A percentile compares a stretch with the other conserved stretches of the same genome.
These are phyloP conservation scores for Lophiotrema nucula DNA, from an alignment of 495 filamentous ascomycete species.

Conservation along the genomic window DNA sequence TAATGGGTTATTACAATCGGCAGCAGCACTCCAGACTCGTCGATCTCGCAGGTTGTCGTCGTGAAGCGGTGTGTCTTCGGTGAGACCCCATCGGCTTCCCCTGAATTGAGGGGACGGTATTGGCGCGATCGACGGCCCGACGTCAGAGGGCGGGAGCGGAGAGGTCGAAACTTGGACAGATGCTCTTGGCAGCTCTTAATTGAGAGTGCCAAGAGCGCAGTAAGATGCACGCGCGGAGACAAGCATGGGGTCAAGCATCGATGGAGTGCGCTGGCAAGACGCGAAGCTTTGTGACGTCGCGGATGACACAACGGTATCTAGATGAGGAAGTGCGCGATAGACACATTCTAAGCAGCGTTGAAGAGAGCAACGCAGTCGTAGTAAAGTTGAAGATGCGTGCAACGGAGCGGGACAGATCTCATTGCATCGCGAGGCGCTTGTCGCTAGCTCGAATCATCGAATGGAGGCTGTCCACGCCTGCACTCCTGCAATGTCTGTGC, in stretches of 20 bases:
- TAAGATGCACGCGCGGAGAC: background rate
- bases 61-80: background rate
- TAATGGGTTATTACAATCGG: background rate
- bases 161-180: background rate
- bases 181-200: background rate
- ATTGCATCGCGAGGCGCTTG: background rate
- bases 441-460: background rate
- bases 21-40: background rate
- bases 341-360: background rate
- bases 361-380: background rate
- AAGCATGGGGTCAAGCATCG: no score
- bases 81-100: no score
- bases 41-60: background rate
- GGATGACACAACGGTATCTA: background rate
- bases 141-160: background rate
- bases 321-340: background rate
- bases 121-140: background rate
- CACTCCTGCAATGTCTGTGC: background rate
- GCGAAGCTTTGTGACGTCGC: conserved; percentile 2
- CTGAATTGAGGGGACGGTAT: no score
- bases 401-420: background rate
- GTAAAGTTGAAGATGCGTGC: background rate
- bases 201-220: background rate
- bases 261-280: background rate
- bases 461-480: background rate